These are phyloP conservation scores for Inga laurina DNA, from an alignment of 306 rosid species.

Conservation along the genomic window DNA sequence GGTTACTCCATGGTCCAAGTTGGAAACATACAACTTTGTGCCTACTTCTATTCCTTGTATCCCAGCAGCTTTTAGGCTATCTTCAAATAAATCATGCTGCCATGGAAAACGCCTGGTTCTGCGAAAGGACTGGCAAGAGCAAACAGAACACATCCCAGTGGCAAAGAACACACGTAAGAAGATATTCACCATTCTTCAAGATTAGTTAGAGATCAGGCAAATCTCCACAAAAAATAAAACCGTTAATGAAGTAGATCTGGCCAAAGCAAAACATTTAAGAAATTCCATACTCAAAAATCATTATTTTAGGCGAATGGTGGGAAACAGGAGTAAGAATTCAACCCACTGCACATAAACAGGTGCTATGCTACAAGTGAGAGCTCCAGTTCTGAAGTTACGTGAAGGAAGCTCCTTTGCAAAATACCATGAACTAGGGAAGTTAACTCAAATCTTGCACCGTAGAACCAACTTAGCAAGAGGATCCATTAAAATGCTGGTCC, in stretches of 20 bases:
- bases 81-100: constrained; percentile 93
- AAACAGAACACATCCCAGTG: constrained; percentile 56
- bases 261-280: constrained; percentile 39
- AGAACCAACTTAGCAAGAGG: constrained; percentile 50
- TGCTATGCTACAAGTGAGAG: constrained; percentile 50
- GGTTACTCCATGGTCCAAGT: constrained; percentile 95
- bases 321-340: constrained; percentile 47
- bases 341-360: constrained; percentile 56
- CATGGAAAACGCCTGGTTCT: constrained; percentile 84
- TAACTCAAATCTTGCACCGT: constrained; percentile 45
- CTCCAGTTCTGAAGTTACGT: constrained; percentile 48
- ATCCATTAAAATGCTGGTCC: constrained; percentile 43
- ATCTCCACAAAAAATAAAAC: constrained; percentile 25
- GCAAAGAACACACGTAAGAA: constrained; percentile 70
- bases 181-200: constrained; percentile 77
- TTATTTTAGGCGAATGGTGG: constrained; percentile 39
- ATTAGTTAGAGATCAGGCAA: constrained; percentile 38
- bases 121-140: constrained; percentile 88
- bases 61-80: constrained; percentile 96
- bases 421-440: constrained; percentile 44
- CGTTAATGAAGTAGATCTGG: constrained; percentile 38
- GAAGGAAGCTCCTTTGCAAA: constrained; percentile 48
- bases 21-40: constrained; percentile 90
- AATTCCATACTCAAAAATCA: constrained; percentile 40
- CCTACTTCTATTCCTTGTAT: constrained; percentile 87